Conservation (phyloP, 1,284 basidiomycete species). For the Austropuccinia psidii region DNA sequence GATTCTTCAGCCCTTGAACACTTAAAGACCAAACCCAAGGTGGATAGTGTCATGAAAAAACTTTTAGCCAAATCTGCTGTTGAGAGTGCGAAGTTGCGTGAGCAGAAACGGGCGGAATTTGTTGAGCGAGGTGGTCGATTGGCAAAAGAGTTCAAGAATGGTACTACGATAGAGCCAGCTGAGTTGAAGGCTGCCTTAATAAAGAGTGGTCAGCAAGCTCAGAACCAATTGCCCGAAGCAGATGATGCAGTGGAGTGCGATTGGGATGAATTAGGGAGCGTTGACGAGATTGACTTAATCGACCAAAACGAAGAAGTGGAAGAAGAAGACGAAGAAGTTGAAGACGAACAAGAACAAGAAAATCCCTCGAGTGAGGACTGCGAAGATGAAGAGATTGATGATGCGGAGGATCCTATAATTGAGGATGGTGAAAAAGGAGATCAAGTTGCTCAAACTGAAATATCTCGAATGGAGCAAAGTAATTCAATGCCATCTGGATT, state of each 20-base stretch:
- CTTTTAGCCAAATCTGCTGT: slow-evolving; percentile 5
- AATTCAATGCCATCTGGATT: too few species aligned
- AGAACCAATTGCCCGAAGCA: background rate
- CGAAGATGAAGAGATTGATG: background rate
- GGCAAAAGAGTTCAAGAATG: background rate
- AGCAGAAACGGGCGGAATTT: slow-evolving; percentile 14
- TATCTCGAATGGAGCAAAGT: too few species aligned
- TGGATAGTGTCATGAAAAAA: background rate
- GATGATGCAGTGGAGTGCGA: background rate
- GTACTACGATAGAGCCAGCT: background rate
- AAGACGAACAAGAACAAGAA: background rate
- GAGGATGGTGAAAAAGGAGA: background rate
- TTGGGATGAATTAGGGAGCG: slow-evolving; percentile 22
- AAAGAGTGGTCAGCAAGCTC: background rate
- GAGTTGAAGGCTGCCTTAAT: slow-evolving; percentile 4
- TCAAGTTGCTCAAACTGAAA: background rate
- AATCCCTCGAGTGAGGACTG: background rate
- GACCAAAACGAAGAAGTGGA: slow-evolving; percentile 3
- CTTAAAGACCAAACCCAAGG: background rate
- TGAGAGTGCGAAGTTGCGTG: background rate
- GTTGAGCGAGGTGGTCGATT: slow-evolving; percentile 12
- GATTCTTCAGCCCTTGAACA: background rate
- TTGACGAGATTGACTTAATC: background rate
- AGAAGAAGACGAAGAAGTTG: background rate
- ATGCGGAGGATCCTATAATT: background rate